Percentiles rank a stretch among this genome's conserved stretches.
phyloP scores from a whole-genome alignment of 2,329 filamentous ascomycete species.

The Botryotinia narcissicola region DNA sequence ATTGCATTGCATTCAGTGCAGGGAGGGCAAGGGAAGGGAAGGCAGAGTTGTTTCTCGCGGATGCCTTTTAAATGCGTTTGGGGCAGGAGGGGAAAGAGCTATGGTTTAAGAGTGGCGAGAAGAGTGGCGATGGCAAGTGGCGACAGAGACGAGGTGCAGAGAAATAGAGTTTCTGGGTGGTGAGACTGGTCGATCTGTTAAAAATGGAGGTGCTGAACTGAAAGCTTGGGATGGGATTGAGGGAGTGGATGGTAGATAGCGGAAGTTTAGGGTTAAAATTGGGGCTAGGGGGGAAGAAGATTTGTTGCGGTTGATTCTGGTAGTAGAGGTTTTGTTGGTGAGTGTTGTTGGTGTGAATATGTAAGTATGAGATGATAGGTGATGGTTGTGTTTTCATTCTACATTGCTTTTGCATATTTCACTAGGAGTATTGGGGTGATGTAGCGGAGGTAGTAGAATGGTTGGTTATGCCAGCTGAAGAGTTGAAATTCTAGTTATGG shows the following conservation, averaged over 20 bases:
- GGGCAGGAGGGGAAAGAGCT: no score
- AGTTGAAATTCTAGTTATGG: no score
- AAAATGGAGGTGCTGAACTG: no score
- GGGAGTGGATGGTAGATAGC: not conserved
- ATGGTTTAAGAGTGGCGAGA: not conserved
- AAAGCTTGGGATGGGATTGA: not conserved
- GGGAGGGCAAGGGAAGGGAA: no score
- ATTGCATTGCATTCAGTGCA: not conserved
- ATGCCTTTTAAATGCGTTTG: not conserved
- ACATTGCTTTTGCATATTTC: not conserved
- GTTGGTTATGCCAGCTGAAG: not conserved
- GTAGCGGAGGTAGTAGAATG: not conserved
- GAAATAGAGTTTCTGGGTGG: not conserved
- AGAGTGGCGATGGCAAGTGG: not conserved
- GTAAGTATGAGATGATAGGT: not conserved
- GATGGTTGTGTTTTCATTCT: not conserved
- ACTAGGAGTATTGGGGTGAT: rapidly evolving
- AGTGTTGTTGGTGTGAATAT: not conserved
- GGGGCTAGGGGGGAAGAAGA: not conserved
- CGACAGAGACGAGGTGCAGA: not conserved
- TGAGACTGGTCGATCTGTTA: not conserved
- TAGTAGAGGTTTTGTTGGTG: not conserved
- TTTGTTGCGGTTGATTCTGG: not conserved
- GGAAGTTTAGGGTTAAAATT: not conserved
- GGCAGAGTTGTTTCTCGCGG: not conserved